A percentile compares a stretch with the other conserved stretches of the same genome.
phyloP scores from a whole-genome alignment of 2,329 filamentous ascomycete species.

The Aspergillus unguis region DNA sequence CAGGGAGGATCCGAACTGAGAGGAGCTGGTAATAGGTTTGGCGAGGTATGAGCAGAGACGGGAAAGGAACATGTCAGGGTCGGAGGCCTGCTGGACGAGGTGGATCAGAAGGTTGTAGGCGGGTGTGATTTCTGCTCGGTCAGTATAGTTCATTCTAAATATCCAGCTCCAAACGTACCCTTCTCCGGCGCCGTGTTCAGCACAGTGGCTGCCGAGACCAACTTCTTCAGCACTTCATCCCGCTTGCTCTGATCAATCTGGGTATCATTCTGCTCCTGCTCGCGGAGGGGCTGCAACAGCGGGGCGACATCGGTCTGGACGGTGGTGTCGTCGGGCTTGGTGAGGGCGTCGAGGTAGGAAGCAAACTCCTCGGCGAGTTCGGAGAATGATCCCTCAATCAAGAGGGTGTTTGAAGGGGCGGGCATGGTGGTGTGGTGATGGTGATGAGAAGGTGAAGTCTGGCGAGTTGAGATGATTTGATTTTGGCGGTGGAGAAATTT shows the following conservation, averaged over 20 bases:
- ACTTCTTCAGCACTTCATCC: conserved; percentile 83
- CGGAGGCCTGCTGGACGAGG: conserved; percentile 81
- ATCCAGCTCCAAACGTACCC: conserved; percentile 44
- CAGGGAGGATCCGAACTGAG: conserved; percentile 77
- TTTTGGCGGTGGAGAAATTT: conserved; percentile 41
- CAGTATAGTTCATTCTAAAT: conserved; percentile 3
- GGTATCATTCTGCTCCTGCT: conserved; percentile 53
- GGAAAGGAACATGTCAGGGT: conserved; percentile 80
- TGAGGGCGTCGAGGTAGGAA: conserved; percentile 82
- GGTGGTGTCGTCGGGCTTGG: conserved; percentile 59
- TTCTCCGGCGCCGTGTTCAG: conserved; percentile 89
- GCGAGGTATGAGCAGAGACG: conserved; percentile 85
- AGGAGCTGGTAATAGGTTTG: conserved; percentile 80
- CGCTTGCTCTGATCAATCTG: conserved; percentile 59
- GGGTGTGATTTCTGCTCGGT: conserved; percentile 72
- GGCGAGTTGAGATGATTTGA: conserved; percentile 17
- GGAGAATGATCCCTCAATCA: conserved; percentile 87
- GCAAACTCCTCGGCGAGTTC: conserved; percentile 94
- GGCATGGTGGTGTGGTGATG: conserved; percentile 48
- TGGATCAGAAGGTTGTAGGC: conserved; percentile 97
- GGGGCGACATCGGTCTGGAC: conserved; percentile 65
- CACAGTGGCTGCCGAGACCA: conserved; percentile 73
- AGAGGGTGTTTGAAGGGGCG: conserved; percentile 59
- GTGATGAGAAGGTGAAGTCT: conserved; percentile 9
- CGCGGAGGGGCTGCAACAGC: conserved; percentile 57